Evolutionary conservation across 192 early-diverging fungal species (phyloP).

Genomic region (Spinellus fusiger): DNA sequence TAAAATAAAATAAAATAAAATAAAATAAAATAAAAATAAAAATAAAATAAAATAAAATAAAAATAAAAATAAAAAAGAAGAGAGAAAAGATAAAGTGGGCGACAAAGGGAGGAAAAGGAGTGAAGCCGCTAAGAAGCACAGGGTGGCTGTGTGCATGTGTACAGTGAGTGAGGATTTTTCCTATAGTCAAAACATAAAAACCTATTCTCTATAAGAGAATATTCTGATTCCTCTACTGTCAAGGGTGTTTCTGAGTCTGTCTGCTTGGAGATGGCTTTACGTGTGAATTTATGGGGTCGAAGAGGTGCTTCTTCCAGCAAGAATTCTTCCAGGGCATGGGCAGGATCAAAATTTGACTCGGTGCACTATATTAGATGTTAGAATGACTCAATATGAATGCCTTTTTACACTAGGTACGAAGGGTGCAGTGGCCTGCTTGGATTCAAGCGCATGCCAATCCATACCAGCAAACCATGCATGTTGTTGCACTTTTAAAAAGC

Average conservation of each 20-base stretch:
- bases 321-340: conserved; percentile 91
- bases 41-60: neutral
- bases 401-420: conserved; percentile 14
- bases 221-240: neutral
- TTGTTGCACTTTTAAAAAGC: conserved; percentile 12
- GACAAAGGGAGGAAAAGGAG: no score
- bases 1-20: neutral
- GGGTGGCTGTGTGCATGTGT: no score
- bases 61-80: no score
- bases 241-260: neutral
- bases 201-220: neutral
- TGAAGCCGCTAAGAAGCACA: no score
- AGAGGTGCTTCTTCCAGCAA: conserved; percentile 71
- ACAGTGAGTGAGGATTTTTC: no score
- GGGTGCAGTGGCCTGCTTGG: conserved; percentile 13
- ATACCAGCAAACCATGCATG: conserved; percentile 23
- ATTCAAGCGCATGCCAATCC: conserved; percentile 19
- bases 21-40: neutral
- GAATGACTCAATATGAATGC: neutral
- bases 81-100: no score
- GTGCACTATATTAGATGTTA: conserved; percentile 47
- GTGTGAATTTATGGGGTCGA: neutral
- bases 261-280: neutral
- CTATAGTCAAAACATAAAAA: neutral
- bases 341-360: conserved; percentile 89